Percentiles rank a stretch among this genome's conserved stretches.
phyloP scores from a whole-genome alignment of 352 stramenopile species.

The Thalassiosira gravida region DNA sequence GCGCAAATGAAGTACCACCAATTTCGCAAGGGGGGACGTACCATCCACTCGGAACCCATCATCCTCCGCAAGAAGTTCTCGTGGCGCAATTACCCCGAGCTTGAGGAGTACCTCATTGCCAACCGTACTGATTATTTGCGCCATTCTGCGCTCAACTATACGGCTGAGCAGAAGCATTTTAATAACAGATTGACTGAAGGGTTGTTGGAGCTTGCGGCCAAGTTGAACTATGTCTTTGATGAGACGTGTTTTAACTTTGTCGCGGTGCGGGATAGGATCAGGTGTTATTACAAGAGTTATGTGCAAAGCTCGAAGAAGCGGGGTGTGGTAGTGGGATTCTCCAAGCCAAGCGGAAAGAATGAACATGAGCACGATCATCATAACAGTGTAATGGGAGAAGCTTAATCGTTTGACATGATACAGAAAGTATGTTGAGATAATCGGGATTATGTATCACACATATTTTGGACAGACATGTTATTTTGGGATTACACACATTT shows the following conservation, averaged over 20 bases:
- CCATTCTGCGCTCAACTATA: conserved; percentile 85
- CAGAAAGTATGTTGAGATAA: too few relatives aligned
- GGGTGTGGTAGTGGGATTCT: conserved; percentile 77
- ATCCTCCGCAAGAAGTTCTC: conserved; percentile 84
- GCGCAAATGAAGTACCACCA: conserved; percentile 32
- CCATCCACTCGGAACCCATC: conserved; percentile 59
- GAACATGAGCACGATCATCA: not conserved
- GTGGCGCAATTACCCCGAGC: conserved; percentile 85
- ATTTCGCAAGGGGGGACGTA: conserved; percentile 49
- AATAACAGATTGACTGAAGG: conserved; percentile 84
- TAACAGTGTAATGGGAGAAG: conserved; percentile 1
- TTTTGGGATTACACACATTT: too few relatives aligned
- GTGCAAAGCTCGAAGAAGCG: conserved; percentile 85
- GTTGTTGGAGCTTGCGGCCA: conserved; percentile 78
- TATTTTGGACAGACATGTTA: too few relatives aligned
- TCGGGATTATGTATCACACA: conserved; percentile 1
- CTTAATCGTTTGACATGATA: too few relatives aligned
- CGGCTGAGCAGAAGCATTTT: conserved; percentile 85
- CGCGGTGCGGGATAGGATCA: conserved; percentile 80
- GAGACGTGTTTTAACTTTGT: conserved; percentile 84
- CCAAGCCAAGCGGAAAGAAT: not conserved
- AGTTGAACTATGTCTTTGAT: conserved; percentile 85
- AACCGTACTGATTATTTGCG: conserved; percentile 84
- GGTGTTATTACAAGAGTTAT: conserved; percentile 86
- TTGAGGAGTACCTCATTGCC: conserved; percentile 84